phyloP scores from a whole-genome alignment of 257 asterid species.

The Phtheirospermum japonicum region DNA sequence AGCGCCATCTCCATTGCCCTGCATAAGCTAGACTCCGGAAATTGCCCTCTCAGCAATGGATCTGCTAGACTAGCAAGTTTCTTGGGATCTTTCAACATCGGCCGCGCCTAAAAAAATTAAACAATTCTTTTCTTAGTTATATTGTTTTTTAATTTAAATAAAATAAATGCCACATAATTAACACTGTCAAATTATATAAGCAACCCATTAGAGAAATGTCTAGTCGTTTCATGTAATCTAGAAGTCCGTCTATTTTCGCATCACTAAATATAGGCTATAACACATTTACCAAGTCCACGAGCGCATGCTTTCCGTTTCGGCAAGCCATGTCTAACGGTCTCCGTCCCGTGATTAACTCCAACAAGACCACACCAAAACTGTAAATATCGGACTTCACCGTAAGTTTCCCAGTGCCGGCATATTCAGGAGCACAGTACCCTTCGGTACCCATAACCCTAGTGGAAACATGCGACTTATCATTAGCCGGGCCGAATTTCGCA shows the following conservation, averaged over 20 bases:
- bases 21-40: conserved; percentile 24
- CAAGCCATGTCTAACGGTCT: conserved; percentile 27
- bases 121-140: too few species aligned
- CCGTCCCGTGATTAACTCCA: conserved; percentile 48
- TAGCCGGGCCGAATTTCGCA: conserved; percentile 47
- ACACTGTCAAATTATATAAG: too few species aligned
- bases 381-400: conserved; percentile 45
- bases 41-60: conserved; percentile 33
- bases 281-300: conserved; percentile 44
- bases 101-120: conserved; percentile 34
- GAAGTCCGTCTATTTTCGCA: too few species aligned
- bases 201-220: too few species aligned
- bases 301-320: conserved; percentile 24
- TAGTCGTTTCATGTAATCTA: too few species aligned
- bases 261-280: background rate
- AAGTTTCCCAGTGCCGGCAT: conserved; percentile 43
- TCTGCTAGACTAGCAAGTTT: conserved; percentile 34
- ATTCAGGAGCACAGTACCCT: conserved; percentile 57
- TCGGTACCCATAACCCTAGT: conserved; percentile 54
- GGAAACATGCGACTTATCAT: conserved; percentile 43
- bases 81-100: conserved; percentile 34
- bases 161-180: too few species aligned
- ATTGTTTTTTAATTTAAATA: background rate
- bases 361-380: conserved; percentile 45
- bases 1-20: conserved; percentile 38